Conservation (phyloP, 345 rosid genomes). For the Euphorbia pulcherrima region DNA sequence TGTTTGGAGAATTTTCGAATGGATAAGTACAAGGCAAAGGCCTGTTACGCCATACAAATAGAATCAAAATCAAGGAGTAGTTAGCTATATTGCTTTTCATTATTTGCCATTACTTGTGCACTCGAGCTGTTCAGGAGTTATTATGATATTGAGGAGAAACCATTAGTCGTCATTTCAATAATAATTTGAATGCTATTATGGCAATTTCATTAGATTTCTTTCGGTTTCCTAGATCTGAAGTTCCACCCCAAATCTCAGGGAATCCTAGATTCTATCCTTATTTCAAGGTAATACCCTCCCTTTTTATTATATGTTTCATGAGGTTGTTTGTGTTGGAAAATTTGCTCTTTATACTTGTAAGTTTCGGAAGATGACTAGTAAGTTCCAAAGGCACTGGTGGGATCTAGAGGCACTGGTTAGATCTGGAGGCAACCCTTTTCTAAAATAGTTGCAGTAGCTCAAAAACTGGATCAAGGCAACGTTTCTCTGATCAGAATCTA, state of each 20-base stretch:
- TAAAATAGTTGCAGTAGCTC: too few relatives aligned
- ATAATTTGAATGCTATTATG: constrained; percentile 73
- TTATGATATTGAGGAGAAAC: constrained; percentile 86
- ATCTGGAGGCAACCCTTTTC: too few relatives aligned
- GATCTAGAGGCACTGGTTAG: too few relatives aligned
- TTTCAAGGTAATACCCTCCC: constrained; percentile 57
- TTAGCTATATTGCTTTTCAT: constrained; percentile 79
- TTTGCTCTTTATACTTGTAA: too few relatives aligned
- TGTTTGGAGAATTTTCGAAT: constrained; percentile 82
- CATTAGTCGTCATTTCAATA: constrained; percentile 91
- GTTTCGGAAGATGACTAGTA: too few relatives aligned
- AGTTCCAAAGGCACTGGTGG: too few relatives aligned
- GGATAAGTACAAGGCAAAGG: constrained; percentile 80
- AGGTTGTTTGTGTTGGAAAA: too few relatives aligned
- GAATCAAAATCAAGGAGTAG: constrained; percentile 89
- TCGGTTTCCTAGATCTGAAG: constrained; percentile 48
- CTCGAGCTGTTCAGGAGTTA: constrained; percentile 78
- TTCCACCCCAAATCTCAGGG: constrained; percentile 42
- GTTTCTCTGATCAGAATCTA: too few relatives aligned
- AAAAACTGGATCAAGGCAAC: too few relatives aligned
- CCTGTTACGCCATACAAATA: constrained; percentile 77
- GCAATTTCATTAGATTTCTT: constrained; percentile 70
- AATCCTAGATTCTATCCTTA: constrained; percentile 60
- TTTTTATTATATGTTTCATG: too few relatives aligned
- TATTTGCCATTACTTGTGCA: constrained; percentile 78